A percentile compares a stretch with the other conserved stretches of the same genome.
phyloP scores from a whole-genome alignment of 257 asterid species.

The Plantago elongata region DNA sequence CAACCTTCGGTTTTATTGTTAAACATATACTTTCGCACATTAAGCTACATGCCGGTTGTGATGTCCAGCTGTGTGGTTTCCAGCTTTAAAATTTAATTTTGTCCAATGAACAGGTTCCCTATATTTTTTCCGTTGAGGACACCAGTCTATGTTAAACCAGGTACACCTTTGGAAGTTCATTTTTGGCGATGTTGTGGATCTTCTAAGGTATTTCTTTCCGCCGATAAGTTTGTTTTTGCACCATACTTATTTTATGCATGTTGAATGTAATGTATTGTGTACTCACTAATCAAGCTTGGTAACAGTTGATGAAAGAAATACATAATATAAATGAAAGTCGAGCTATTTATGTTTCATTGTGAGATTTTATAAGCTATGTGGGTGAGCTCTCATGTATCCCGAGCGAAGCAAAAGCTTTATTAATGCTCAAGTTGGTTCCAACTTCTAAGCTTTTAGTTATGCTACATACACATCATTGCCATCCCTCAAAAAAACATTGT shows the following conservation, averaged over 20 bases:
- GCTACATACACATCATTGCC: no score
- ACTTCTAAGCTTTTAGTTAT: no score
- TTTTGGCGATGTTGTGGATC: constrained; percentile 92
- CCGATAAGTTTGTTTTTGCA: neutral
- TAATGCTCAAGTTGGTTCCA: neutral
- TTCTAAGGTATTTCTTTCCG: constrained; percentile 55
- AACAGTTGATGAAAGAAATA: neutral
- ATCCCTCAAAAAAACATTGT: no score
- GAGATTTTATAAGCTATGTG: neutral
- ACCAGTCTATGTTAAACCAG: constrained; percentile 56
- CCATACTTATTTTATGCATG: neutral
- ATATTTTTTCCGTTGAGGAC: constrained; percentile 90
- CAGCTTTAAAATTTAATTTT: constrained; percentile 10
- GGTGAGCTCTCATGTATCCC: neutral
- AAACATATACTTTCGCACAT: neutral
- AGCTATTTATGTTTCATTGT: neutral
- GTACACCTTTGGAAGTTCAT: constrained; percentile 70
- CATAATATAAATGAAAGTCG: no score
- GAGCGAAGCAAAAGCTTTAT: neutral
- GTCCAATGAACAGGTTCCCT: constrained; percentile 62
- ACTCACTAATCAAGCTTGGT: neutral
- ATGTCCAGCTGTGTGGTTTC: neutral
- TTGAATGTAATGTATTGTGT: neutral
- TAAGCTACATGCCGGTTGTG: neutral
- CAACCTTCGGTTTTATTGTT: no score